A percentile compares a stretch with the other conserved stretches of the same genome.
phyloP scores from a whole-genome alignment of 257 asterid species.

The Solanum tarapatanum region DNA sequence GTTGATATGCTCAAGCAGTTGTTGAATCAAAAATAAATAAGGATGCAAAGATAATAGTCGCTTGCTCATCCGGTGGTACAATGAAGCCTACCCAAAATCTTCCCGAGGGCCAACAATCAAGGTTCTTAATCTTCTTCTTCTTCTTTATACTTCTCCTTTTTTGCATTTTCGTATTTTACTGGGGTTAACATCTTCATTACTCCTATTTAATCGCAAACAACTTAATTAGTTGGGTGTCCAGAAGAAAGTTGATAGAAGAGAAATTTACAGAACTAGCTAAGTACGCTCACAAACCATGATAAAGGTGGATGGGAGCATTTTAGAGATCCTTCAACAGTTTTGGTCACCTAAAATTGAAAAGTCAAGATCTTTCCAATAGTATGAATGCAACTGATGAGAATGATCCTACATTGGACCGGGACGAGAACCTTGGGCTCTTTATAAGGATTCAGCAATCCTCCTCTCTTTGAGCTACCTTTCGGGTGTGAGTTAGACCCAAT shows the following conservation, averaged over 20 bases:
- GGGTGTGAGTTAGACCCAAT: background rate
- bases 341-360: background rate
- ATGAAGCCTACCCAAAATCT: constrained; percentile 73
- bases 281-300: background rate
- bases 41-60: constrained; percentile 75
- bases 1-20: constrained; percentile 30
- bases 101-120: constrained; percentile 87
- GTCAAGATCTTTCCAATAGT: background rate
- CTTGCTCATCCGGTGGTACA: constrained; percentile 88
- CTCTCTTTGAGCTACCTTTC: background rate
- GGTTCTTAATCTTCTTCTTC: constrained; percentile 22
- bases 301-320: background rate
- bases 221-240: background rate
- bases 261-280: background rate
- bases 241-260: background rate
- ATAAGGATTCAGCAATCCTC: background rate
- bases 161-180: background rate
- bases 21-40: constrained; percentile 68
- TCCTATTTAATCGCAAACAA: background rate
- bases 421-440: background rate
- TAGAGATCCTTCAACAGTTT: background rate
- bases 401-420: background rate
- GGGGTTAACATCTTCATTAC: background rate
- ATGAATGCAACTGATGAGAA: background rate
- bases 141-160: background rate